These are phyloP conservation scores for Rhinocladiella mackenziei DNA, from an alignment of 2,329 filamentous ascomycete genomes.

Conservation along the genomic window DNA sequence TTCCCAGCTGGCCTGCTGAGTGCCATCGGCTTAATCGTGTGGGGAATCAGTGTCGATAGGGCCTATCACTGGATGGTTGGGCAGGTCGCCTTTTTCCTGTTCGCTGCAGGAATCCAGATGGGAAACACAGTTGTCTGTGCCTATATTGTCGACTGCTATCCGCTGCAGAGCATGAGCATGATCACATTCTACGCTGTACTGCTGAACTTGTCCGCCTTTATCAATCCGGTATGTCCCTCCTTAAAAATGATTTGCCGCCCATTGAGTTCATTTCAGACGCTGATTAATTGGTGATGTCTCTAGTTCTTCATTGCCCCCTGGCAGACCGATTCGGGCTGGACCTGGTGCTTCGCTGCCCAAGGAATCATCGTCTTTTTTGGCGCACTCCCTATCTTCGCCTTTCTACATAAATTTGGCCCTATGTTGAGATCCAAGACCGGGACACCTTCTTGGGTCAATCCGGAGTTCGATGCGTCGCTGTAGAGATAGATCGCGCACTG, in stretches of 20 bases:
- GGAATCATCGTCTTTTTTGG: slow-evolving; percentile 45
- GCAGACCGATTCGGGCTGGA: slow-evolving; percentile 46
- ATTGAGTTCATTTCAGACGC: too few species aligned
- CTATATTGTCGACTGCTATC: slow-evolving; percentile 51
- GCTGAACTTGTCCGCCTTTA: slow-evolving; percentile 50
- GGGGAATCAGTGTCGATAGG: slow-evolving; percentile 46
- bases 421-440: slow-evolving; percentile 37
- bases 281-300: neutral
- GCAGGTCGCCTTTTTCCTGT: slow-evolving; percentile 7
- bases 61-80: slow-evolving; percentile 6
- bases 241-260: too few species aligned
- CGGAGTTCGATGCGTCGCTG: slow-evolving; percentile 36
- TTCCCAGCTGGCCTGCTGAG: slow-evolving; percentile 52
- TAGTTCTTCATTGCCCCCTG: slow-evolving; percentile 52
- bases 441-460: slow-evolving; percentile 46
- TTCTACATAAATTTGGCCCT: slow-evolving; percentile 42
- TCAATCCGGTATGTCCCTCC: slow-evolving; percentile 37
- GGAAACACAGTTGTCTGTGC: slow-evolving; percentile 3
- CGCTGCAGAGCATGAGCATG: slow-evolving; percentile 52
- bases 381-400: slow-evolving; percentile 38
- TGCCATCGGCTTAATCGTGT: slow-evolving; percentile 50
- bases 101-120: slow-evolving; percentile 5
- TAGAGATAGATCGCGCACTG: neutral
- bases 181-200: slow-evolving; percentile 55
- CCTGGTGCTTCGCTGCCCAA: slow-evolving; percentile 50